Evolutionary conservation across 192 early-diverging fungal genomes (phyloP), one percentile per base, ranked within the genome.

Genomic region (Coemansia furcata): DNA sequence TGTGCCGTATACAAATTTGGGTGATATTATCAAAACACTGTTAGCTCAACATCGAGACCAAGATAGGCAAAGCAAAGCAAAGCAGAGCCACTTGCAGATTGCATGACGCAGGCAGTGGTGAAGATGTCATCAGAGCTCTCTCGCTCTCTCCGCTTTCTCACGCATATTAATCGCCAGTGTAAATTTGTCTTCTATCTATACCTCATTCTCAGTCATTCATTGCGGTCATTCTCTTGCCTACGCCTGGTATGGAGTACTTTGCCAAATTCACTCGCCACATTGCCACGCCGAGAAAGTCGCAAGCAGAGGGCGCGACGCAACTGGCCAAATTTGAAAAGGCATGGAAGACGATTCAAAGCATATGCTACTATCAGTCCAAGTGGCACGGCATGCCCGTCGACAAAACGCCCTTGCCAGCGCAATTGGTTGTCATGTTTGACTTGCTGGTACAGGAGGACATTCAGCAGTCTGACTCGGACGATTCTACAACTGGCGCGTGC

Each of bases 391-490:
- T 55, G 21, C 65, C 80, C 37, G 87, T 94, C 12, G 78, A 85
- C 19, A 87, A 91, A 50, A 97, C 93, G 15, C 89, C 90, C 50
- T 91, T 97, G 79, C 88, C 91, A 37, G 54, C 58, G 23, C 84
- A 88, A 38, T 85, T 97, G 57, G 86, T 89, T 62, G 78, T 84
- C 37, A 95, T 97, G 90, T 88, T 94, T 6, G 92, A 95, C 73
- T 78, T 95, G 59, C 83, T 97, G 15, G 90, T 95, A 6, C 92
- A 94, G 74, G 95, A 97, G 84, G 90, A 92, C 60, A 82, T 82
- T 36, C 71, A 66, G 46, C 77, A 84, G 55, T 83, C 91, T 3
- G 78, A 88, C 44, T 77, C 87, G 23, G 92, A 93, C 68, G 89
- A 90, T 57, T 85, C 83, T 38, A 82, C 88, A 7, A 91, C 91